Conservation (phyloP, 2,329 filamentous ascomycete genomes). For the Fusarium sp. region DNA sequence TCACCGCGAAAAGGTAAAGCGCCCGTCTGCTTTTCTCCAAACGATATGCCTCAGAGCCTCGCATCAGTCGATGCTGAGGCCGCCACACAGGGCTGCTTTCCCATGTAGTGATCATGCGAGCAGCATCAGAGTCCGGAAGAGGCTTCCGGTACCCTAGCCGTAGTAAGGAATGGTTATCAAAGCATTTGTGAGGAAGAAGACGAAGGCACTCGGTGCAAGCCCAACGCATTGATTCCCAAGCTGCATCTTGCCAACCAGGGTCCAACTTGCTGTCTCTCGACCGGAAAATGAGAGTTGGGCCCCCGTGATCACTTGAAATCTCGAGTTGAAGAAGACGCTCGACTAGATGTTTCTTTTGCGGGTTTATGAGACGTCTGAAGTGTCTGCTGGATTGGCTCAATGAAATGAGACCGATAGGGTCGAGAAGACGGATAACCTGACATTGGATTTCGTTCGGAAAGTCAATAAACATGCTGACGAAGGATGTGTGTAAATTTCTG, state of each 20-base stretch:
- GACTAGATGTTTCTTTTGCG: slow-evolving; percentile 3
- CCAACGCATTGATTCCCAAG: slow-evolving; percentile 22
- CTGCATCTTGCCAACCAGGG: neutral
- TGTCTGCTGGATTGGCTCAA: slow-evolving; percentile 18
- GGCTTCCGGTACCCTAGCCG: slow-evolving; percentile 19
- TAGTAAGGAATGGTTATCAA: slow-evolving; percentile 15
- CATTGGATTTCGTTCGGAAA: too few relatives aligned
- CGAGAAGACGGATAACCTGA: too few relatives aligned
- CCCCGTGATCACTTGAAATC: neutral
- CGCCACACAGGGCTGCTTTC: neutral
- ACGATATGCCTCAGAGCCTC: neutral
- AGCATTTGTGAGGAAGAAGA: slow-evolving; percentile 15
- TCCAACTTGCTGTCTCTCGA: neutral
- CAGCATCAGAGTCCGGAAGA: neutral
- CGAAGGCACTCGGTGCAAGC: slow-evolving; percentile 20
- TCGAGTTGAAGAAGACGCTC: slow-evolving; percentile 19
- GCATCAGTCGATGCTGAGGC: neutral
- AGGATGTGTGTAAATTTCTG: accelerated
- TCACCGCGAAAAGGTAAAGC: slow-evolving; percentile 3
- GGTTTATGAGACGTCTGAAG: slow-evolving; percentile 17
- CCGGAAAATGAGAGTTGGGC: neutral
- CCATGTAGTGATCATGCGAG: neutral
- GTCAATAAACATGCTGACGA: too few relatives aligned
- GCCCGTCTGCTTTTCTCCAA: neutral
- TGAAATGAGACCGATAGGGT: neutral